A percentile compares a stretch with the other conserved stretches of the same genome.
Conservation (phyloP, 176 grass and related monocot genomes). For the Zoysia pacifica region DNA sequence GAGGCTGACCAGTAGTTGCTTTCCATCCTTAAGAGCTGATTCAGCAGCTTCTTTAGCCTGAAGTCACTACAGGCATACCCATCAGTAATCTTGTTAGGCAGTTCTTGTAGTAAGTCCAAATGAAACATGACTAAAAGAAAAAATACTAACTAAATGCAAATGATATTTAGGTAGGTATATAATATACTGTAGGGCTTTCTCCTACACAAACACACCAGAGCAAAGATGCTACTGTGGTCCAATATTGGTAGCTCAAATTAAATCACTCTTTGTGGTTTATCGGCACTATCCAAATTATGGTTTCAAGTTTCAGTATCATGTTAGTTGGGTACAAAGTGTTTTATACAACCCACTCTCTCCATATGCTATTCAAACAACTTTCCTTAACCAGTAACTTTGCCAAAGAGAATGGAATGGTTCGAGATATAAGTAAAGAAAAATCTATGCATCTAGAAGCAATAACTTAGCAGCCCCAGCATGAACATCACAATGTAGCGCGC, state of each 20-base stretch:
- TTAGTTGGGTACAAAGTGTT: background rate
- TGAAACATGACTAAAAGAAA: constrained; percentile 7
- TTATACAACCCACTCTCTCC: background rate
- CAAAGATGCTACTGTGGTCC: background rate
- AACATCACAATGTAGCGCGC: background rate
- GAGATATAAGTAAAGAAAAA: background rate
- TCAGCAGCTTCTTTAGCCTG: constrained; percentile 86
- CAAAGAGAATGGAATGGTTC: background rate
- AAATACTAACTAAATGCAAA: constrained; percentile 8
- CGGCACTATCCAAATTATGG: constrained; percentile 12
- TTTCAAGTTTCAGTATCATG: constrained; percentile 1
- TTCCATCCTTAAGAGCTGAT: constrained; percentile 78
- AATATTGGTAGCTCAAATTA: constrained; percentile 11
- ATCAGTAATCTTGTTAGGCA: constrained; percentile 20
- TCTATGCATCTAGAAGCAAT: background rate
- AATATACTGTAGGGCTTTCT: background rate
- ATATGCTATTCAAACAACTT: background rate
- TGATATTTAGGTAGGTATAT: background rate
- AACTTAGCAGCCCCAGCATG: background rate
- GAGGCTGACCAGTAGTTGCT: constrained; percentile 70
- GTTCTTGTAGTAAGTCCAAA: background rate
- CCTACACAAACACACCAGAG: background rate
- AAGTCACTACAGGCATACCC: constrained; percentile 67
- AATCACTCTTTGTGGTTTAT: background rate
- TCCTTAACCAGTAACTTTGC: constrained; percentile 19